A percentile compares a stretch with the other conserved stretches of the same genome.
Evolutionary conservation across 1,284 basidiomycete species (phyloP).

Genomic region (Phenoliferia sp.): DNA sequence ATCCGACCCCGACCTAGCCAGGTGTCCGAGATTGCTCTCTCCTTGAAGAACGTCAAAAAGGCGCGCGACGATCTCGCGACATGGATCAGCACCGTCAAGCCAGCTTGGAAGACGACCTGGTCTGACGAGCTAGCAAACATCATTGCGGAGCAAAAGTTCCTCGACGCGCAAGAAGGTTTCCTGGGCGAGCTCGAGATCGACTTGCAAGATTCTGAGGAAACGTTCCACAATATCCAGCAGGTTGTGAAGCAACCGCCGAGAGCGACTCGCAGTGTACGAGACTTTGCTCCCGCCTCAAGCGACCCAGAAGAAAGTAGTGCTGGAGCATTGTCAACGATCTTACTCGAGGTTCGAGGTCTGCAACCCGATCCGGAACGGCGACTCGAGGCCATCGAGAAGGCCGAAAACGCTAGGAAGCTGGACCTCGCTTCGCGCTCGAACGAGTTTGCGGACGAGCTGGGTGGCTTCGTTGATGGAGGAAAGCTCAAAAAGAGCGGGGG

Average conservation of each 20-base stretch:
- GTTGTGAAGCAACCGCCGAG: conserved; percentile 53
- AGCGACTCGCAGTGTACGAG: conserved; percentile 36
- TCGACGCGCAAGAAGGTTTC: conserved; percentile 87
- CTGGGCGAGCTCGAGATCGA: conserved; percentile 84
- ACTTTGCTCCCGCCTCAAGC: conserved; percentile 57
- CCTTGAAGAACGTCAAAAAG: conserved; percentile 63
- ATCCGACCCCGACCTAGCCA: conserved; percentile 67
- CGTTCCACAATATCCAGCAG: conserved; percentile 81
- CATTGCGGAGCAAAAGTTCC: conserved; percentile 92
- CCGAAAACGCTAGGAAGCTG: conserved; percentile 68
- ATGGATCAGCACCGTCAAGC: conserved; percentile 84
- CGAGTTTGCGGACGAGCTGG: conserved; percentile 75
- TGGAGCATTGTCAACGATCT: conserved; percentile 57
- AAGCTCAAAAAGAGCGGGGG: conserved; percentile 91
- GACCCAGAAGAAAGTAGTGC: conserved; percentile 48
- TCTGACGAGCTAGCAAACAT: conserved; percentile 92
- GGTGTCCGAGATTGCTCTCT: conserved; percentile 58
- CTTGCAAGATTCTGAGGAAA: conserved; percentile 75
- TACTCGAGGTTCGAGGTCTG: conserved; percentile 80
- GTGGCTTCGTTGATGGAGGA: conserved; percentile 73
- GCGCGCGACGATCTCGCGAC: conserved; percentile 74
- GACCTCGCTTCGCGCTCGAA: conserved; percentile 64
- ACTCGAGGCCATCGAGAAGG: conserved; percentile 84
- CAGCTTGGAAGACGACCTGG: conserved; percentile 99
- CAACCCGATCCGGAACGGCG: conserved; percentile 67